A percentile compares a stretch with the other conserved stretches of the same genome.
Evolutionary conservation across 2,329 filamentous ascomycete genomes (phyloP).

Genomic region (Pleomassaria siparia): DNA sequence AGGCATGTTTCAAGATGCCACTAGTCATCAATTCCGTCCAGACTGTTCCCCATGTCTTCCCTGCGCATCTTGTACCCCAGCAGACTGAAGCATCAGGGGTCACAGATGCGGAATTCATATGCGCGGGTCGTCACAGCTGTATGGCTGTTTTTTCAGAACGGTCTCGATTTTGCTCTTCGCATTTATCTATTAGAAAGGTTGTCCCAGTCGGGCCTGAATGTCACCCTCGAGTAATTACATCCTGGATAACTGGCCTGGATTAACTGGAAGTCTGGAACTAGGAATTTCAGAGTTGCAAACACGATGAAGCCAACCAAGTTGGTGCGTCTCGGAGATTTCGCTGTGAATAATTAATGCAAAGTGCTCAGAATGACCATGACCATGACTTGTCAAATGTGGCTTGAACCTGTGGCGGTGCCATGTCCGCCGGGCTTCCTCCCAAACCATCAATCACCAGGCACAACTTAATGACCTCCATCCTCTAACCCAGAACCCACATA

Average conservation of each 20-base stretch:
- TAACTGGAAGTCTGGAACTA: neutral
- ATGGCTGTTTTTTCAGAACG: neutral
- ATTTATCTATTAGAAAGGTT: neutral
- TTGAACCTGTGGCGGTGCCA: slow-evolving; percentile 7
- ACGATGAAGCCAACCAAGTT: no score
- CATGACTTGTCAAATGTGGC: slow-evolving; percentile 18
- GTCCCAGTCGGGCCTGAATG: neutral
- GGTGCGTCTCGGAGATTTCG: no score
- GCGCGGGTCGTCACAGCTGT: neutral
- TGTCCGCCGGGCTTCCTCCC: neutral
- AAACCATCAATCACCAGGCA: slow-evolving; percentile 15
- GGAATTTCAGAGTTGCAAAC: no score
- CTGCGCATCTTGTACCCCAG: slow-evolving; percentile 1
- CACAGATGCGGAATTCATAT: slow-evolving; percentile 2
- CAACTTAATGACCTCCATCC: slow-evolving; percentile 24
- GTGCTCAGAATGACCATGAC: neutral
- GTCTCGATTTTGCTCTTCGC: slow-evolving; percentile 11
- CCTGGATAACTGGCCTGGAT: neutral
- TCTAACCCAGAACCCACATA: slow-evolving; percentile 16
- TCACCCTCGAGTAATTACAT: neutral
- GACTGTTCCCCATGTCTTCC: slow-evolving; percentile 1
- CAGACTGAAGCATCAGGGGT: neutral
- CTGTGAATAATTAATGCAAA: no score
- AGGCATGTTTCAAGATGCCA: neutral
- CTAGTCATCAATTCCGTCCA: neutral